phyloP scores from a whole-genome alignment of 2,329 filamentous ascomycete species.

The Curvularia hawaiiensis region DNA sequence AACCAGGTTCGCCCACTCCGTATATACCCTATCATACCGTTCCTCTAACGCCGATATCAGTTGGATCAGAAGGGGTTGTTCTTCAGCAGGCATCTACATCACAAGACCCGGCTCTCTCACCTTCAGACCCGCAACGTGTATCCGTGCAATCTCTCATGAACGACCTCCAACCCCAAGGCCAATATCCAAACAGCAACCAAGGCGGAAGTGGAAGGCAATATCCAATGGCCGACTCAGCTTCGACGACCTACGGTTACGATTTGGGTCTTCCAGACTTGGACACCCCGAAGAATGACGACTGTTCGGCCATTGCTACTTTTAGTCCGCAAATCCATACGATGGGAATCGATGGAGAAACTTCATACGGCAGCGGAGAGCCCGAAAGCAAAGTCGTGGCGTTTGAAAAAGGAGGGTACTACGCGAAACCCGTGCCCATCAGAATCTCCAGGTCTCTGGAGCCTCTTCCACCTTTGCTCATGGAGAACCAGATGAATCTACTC shows the following conservation, averaged over 20 bases:
- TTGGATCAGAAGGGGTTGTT: conserved; percentile 41
- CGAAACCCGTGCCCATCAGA: conserved; percentile 68
- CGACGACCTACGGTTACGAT: conserved; percentile 71
- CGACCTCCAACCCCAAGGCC: conserved; percentile 23
- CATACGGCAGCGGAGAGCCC: conserved; percentile 40
- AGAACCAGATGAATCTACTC: conserved; percentile 81
- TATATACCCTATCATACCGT: conserved; percentile 52
- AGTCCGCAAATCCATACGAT: conserved; percentile 40
- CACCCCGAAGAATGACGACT: conserved; percentile 72
- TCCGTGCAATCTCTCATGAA: conserved; percentile 69
- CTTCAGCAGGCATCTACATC: conserved; percentile 26
- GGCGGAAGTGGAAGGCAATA: conserved; percentile 51
- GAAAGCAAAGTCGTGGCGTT: conserved; percentile 59
- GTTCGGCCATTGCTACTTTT: conserved; percentile 62
- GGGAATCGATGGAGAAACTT: conserved; percentile 41
- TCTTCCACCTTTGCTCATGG: conserved; percentile 62
- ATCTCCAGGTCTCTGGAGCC: conserved; percentile 63
- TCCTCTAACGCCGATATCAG: conserved; percentile 52
- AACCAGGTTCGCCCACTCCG: conserved; percentile 45
- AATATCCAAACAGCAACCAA: conserved; percentile 32
- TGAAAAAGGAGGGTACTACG: conserved; percentile 70
- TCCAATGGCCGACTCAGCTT: conserved; percentile 34
- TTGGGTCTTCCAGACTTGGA: conserved; percentile 72
- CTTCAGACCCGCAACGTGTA: conserved; percentile 56
- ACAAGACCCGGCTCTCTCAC: conserved; percentile 36